phyloP scores from a whole-genome alignment of 2,329 filamentous ascomycete genomes.

The Beauveria sp. region DNA sequence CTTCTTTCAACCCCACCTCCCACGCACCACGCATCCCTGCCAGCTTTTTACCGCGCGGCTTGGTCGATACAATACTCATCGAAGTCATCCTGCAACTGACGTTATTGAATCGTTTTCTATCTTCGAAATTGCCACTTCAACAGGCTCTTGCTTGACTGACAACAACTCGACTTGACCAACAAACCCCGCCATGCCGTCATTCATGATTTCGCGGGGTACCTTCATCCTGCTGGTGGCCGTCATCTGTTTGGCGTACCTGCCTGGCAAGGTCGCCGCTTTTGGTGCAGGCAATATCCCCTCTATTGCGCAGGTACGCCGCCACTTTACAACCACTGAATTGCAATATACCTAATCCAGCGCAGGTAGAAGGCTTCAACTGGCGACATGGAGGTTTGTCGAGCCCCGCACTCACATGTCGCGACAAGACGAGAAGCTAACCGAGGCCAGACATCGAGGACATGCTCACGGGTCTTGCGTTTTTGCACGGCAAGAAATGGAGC shows the following conservation, averaged over 20 bases:
- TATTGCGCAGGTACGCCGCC: constrained; percentile 36
- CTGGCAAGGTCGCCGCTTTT: constrained; percentile 52
- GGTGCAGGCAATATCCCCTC: constrained; percentile 67
- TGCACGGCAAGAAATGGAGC: constrained; percentile 79
- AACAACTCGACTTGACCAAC: neutral
- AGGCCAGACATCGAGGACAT: constrained; percentile 67
- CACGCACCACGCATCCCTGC: neutral
- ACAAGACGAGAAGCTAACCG: neutral
- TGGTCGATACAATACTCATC: neutral
- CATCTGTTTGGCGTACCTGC: constrained; percentile 49
- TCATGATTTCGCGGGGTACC: constrained; percentile 38
- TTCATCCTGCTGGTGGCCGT: constrained; percentile 44
- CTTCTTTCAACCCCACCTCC: constrained; percentile 4
- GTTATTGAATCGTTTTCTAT: neutral
- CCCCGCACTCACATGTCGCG: neutral
- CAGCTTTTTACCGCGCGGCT: neutral
- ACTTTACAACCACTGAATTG: neutral
- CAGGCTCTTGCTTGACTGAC: neutral
- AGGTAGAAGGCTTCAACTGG: constrained; percentile 63
- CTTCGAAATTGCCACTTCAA: neutral
- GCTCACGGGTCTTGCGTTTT: constrained; percentile 67
- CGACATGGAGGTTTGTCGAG: constrained; percentile 51
- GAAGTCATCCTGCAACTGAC: neutral
- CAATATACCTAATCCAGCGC: constrained; percentile 21
- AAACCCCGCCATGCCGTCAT: constrained; percentile 36